Percentiles rank a stretch among this genome's conserved stretches.
These are phyloP conservation scores for Sugiyamaella japonica DNA, from an alignment of 1,139 yeast genomes.

Conservation along the genomic window DNA sequence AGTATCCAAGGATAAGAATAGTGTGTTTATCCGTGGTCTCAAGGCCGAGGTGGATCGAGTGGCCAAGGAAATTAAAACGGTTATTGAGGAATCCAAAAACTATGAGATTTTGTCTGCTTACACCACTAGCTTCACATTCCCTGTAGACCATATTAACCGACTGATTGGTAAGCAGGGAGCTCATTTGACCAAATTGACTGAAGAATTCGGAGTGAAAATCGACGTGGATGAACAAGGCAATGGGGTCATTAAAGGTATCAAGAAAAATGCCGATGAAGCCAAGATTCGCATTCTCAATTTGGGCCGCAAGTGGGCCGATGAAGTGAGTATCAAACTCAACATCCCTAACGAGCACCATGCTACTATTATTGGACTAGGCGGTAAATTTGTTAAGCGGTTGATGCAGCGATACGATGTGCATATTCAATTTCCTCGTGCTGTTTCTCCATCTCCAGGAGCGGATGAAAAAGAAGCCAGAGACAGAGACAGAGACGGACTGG, in stretches of 20 bases:
- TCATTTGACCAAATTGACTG: constrained; percentile 64
- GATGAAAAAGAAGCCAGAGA: constrained; percentile 36
- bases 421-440: constrained; percentile 64
- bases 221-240: constrained; percentile 65
- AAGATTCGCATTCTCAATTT: constrained; percentile 57
- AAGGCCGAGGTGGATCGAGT: constrained; percentile 56
- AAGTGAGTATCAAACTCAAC: constrained; percentile 59
- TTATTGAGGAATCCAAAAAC: constrained; percentile 64
- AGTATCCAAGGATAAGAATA: constrained; percentile 49
- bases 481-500: constrained; percentile 24
- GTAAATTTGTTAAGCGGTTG: constrained; percentile 77
- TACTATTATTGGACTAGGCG: constrained; percentile 80
- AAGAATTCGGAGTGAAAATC: constrained; percentile 76
- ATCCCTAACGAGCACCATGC: constrained; percentile 81
- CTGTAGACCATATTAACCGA: constrained; percentile 67
- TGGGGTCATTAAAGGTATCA: constrained; percentile 70
- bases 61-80: constrained; percentile 52
- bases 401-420: constrained; percentile 86
- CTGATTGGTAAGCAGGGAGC: constrained; percentile 90
- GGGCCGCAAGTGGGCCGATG: constrained; percentile 83
- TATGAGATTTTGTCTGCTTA: constrained; percentile 61
- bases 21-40: constrained; percentile 61
- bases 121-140: constrained; percentile 57
- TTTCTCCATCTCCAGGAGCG: constrained; percentile 21
- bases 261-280: constrained; percentile 77